Evolutionary conservation across 345 rosid species (phyloP).

Genomic region (Kandelia obovata): DNA sequence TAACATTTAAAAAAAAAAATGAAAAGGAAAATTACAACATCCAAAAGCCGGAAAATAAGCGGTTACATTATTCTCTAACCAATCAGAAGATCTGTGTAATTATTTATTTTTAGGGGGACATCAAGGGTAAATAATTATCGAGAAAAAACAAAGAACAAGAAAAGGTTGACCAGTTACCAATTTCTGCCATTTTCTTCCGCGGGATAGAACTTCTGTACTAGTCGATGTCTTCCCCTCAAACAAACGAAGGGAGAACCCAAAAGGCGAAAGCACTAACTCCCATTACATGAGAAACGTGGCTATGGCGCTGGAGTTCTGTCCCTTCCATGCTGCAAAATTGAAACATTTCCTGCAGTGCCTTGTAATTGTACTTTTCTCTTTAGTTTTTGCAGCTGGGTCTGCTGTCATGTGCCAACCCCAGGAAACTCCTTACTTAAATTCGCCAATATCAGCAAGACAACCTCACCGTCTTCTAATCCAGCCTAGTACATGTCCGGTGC

Average conservation of each 20-base stretch:
- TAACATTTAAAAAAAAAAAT: too few relatives aligned
- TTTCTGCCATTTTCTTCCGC: too few relatives aligned
- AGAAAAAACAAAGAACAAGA: too few relatives aligned
- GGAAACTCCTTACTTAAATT: not conserved
- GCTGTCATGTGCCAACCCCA: not conserved
- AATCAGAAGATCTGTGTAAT: too few relatives aligned
- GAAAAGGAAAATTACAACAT: too few relatives aligned
- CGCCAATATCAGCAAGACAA: not conserved
- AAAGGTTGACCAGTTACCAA: too few relatives aligned
- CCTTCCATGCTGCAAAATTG: not conserved
- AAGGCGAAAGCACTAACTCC: not conserved
- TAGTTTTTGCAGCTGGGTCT: not conserved
- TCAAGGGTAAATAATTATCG: too few relatives aligned
- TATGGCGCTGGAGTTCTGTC: slow-evolving; percentile 14
- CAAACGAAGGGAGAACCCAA: not conserved
- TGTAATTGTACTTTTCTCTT: not conserved
- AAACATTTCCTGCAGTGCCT: slow-evolving; percentile 7
- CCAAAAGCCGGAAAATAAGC: too few relatives aligned
- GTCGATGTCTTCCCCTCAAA: too few relatives aligned
- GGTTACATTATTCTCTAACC: too few relatives aligned
- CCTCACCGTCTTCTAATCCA: slow-evolving; percentile 15
- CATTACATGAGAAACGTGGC: slow-evolving; percentile 7
- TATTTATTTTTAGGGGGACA: too few relatives aligned
- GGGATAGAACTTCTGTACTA: too few relatives aligned
- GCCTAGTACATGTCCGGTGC: slow-evolving; percentile 17